phyloP scores from a whole-genome alignment of 495 filamentous ascomycete genomes.

The Podospora appendiculata region DNA sequence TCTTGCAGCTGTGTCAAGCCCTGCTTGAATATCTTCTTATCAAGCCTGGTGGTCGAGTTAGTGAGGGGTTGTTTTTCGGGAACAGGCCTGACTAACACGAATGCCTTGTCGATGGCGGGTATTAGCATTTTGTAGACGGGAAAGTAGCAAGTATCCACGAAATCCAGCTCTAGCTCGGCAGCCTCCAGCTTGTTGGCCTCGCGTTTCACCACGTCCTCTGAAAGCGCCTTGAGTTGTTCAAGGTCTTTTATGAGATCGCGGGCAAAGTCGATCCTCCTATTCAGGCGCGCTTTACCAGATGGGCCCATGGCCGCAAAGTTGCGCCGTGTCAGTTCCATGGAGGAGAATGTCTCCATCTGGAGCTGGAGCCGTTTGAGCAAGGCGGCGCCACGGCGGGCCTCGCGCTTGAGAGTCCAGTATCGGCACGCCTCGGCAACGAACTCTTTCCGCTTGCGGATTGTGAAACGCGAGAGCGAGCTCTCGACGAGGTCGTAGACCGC shows the following conservation, averaged over 20 bases:
- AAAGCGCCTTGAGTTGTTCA: conserved; percentile 59
- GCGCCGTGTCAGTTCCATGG: conserved; percentile 89
- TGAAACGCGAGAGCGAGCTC: conserved; percentile 69
- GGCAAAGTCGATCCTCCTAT: conserved; percentile 82
- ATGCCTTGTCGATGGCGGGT: conserved; percentile 73
- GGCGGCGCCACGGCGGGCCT: conserved; percentile 83
- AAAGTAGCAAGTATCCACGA: conserved; percentile 85
- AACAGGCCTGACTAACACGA: conserved; percentile 42
- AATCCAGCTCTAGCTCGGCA: conserved; percentile 61
- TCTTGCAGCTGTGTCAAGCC: conserved; percentile 56
- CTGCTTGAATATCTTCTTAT: conserved; percentile 63
- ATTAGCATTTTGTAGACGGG: conserved; percentile 71
- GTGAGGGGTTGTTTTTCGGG: background rate
- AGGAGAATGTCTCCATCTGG: conserved; percentile 90
- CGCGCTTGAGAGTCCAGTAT: conserved; percentile 96
- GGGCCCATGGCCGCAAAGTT: conserved; percentile 90
- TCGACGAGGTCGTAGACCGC: conserved; percentile 76
- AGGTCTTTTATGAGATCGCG: conserved; percentile 67
- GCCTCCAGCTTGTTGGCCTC: conserved; percentile 69
- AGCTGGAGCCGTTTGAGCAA: conserved; percentile 87
- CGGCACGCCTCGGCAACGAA: conserved; percentile 88
- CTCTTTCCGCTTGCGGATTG: conserved; percentile 77
- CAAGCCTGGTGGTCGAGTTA: conserved; percentile 48
- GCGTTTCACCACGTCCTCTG: conserved; percentile 59
- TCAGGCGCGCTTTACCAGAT: conserved; percentile 66